Evolutionary conservation across 176 grass and related monocot genomes (phyloP).

Genomic region (Cenchrus fungigraminus): DNA sequence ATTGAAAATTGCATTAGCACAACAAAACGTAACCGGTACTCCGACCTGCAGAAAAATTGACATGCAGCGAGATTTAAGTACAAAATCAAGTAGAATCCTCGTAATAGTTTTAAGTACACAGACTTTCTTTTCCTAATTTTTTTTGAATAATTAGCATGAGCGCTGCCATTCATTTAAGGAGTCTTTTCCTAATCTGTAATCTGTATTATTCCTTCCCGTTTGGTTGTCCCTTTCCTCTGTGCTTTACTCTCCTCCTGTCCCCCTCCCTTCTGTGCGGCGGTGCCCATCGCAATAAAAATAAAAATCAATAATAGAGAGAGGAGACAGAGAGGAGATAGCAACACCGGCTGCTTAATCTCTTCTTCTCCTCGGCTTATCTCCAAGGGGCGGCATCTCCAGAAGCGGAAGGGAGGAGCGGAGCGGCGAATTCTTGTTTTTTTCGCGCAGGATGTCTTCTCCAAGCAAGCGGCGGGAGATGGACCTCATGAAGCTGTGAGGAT

Average conservation of each 20-base stretch:
- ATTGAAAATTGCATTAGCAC: neutral
- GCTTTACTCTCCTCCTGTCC: conserved; percentile 40
- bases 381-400: neutral
- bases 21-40: conserved; percentile 14
- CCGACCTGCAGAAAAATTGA: neutral
- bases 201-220: neutral
- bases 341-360: conserved; percentile 20
- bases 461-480: conserved; percentile 99
- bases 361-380: conserved; percentile 22
- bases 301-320: conserved; percentile 41
- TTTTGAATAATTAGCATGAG: too few relatives aligned
- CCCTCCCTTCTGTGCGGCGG: neutral
- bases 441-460: conserved; percentile 71
- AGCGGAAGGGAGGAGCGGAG: conserved; percentile 7
- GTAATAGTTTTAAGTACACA: neutral
- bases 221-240: conserved; percentile 40
- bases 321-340: conserved; percentile 21
- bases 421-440: neutral
- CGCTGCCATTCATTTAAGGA: too few relatives aligned
- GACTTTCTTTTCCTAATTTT: neutral
- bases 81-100: too few relatives aligned
- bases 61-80: neutral
- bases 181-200: conserved; percentile 2
- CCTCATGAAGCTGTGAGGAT: conserved; percentile 95
- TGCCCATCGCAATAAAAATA: conserved; percentile 24